phyloP scores from a whole-genome alignment of 345 rosid genomes.

The Sisymbrium altissimum region DNA sequence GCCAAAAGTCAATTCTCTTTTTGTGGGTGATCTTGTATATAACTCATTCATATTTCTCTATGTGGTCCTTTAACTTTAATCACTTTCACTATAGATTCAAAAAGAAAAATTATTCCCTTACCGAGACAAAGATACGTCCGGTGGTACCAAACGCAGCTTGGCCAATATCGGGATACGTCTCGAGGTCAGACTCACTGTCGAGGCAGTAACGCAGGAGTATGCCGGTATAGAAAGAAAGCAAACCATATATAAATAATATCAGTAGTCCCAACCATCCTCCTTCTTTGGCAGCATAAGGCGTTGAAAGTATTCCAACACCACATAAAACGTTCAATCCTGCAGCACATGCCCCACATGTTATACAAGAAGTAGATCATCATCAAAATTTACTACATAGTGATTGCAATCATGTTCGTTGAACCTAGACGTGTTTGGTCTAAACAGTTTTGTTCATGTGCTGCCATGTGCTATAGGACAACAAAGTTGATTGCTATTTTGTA shows the following conservation, averaged over 20 bases:
- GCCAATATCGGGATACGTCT: constrained; percentile 97
- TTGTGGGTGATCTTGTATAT: not conserved
- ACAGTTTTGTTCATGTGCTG: constrained; percentile 19
- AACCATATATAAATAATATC: constrained; percentile 56
- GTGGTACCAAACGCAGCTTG: constrained; percentile 90
- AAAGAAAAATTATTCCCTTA: constrained; percentile 26
- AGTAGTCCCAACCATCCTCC: constrained; percentile 90
- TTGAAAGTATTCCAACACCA: constrained; percentile 94
- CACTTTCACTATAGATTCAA: not conserved
- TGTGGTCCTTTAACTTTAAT: constrained; percentile 1
- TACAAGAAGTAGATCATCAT: not conserved
- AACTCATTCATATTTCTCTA: not conserved
- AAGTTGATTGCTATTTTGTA: constrained; percentile 30
- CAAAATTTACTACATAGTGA: not conserved
- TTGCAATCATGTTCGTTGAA: constrained; percentile 20
- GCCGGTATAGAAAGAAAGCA: constrained; percentile 91
- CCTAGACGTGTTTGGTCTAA: constrained; percentile 9
- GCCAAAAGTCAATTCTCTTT: constrained; percentile 21
- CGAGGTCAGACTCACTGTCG: constrained; percentile 86
- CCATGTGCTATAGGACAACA: constrained; percentile 18
- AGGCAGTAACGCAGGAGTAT: constrained; percentile 73
- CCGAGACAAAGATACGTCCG: constrained; percentile 79
- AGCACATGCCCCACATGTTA: constrained; percentile 38
- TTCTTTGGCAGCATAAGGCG: constrained; percentile 89
- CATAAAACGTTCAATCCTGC: constrained; percentile 92